Evolutionary conservation across 345 rosid genomes (phyloP), one percentile per base, ranked within the genome.

Genomic region (Nephelium lappaceum): DNA sequence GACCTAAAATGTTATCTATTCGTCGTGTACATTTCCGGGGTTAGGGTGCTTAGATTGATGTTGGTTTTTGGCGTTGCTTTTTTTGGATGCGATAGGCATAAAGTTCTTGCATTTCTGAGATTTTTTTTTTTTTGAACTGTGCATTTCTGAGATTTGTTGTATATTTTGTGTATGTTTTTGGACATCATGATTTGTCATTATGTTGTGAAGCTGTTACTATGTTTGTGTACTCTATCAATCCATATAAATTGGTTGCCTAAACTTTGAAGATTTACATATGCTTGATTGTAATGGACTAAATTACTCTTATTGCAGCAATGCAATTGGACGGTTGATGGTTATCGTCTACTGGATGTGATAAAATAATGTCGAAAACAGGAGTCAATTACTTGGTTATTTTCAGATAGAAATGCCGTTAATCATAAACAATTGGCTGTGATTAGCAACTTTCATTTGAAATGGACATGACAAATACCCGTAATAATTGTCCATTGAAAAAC

Each of bases 131-230:
- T n/a, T n/a, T n/a, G n/a, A n/a, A n/a, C n/a, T n/a, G n/a, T 45
- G 45, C 47, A 25, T 27, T 74, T 31, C 11, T 4, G 14, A 24
- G 69, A 42, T 61, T 42, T 42, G 67, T 11, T 11, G 51, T 74
- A 10, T 49, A 18, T 27, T 6, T 61, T 42, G 24, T 23, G 41
- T 42, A 14, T 60, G 67, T 21, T 41, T 41, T 6, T 14, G n/a
- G 38, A 74, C 69, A 15, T 43, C 3, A 23, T 42, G 15, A 9
- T 45, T 18, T 16, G 6, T 45, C 27, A 3, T 12, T 60, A 21
- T n/a, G 66, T 23, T 73, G 15, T 61, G 55, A 73, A 25, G 63
- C 63, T 58, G 11, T 58, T 58, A 58, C 63, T 58, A 58, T n/a
- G n/a, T 7, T 58, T 58, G 24, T 58, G 23, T 18, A 24, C 10